Evolutionary conservation across 768 basidiomycete genomes (phyloP), one percentile per base, ranked within the genome.

Genomic region (Pholiota conissans): DNA sequence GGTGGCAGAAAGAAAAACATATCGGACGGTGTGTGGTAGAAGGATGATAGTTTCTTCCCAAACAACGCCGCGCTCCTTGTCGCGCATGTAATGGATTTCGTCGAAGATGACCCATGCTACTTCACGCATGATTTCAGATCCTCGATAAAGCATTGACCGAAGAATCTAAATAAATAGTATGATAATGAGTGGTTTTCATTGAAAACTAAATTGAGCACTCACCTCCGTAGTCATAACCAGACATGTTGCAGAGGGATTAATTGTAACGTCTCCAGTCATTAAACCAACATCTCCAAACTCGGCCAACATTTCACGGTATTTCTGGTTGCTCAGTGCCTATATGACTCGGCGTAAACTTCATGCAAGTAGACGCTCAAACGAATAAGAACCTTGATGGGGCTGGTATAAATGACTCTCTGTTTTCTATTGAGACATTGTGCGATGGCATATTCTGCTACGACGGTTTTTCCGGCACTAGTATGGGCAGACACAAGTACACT

Each of bases 21-120:
- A 96, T 74, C 91, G 94, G 61, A 98, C 96, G 13, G 86, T 89
- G 71, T 97, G 93, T 8, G 97, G 97, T 10, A 99, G 85, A 2
- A 99, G 85, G 64, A 98, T 98, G 68, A 98, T 97, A 0, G 95
- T 95, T 72, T 97, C 95, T 74, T 99, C 96, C 97, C 97, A 98
- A 26, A 99, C 97, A 18, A 99, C 97, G 63, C 97, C 97, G 63
- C 97, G 91, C 70, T 99, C 97, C 67, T 94, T 94, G 78, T 98
- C 97, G 59, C 97, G 89, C 97, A 98, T 99, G 75, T 98, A 99
- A 70, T 99, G 97, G 60, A 99, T 97, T 75, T 99, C 97, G 69
- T 99, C 97, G 71, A 98, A 99, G 62, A 99, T 86, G 56, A 98
- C 96, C 97, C 97, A 99, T 1, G 95, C 95, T n/a, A 99, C 96